Percentiles rank a stretch among this genome's conserved stretches.
Conservation (phyloP, 768 basidiomycete genomes). For the Candolleomyces efflorescens region DNA sequence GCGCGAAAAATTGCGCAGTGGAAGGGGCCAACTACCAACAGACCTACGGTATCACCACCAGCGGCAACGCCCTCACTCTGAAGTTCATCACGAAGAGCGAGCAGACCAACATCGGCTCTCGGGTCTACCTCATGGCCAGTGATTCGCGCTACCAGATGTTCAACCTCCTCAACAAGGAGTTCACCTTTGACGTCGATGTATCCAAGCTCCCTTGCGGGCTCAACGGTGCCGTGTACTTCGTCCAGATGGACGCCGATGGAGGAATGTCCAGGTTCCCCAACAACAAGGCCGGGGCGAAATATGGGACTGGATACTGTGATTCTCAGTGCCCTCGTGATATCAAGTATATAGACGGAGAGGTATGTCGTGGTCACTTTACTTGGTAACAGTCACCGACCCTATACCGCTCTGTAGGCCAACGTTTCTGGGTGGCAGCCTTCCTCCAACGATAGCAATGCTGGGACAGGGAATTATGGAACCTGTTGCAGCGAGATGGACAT, state of each 20-base stretch:
- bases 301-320: slow-evolving; percentile 65
- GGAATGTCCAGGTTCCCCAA: slow-evolving; percentile 39
- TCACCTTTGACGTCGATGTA: slow-evolving; percentile 58
- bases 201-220: slow-evolving; percentile 55
- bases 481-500: slow-evolving; percentile 46
- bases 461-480: slow-evolving; percentile 19
- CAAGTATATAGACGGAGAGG: slow-evolving; percentile 60
- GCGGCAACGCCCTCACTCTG: slow-evolving; percentile 42
- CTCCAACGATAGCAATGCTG: slow-evolving; percentile 20
- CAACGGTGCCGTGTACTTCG: slow-evolving; percentile 60
- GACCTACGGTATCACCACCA: slow-evolving; percentile 48
- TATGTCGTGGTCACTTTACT: slow-evolving; percentile 16
- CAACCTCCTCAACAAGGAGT: slow-evolving; percentile 52
- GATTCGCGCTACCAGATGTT: slow-evolving; percentile 42
- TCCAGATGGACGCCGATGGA: slow-evolving; percentile 57
- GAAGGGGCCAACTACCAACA: slow-evolving; percentile 45
- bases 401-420: slow-evolving; percentile 34
- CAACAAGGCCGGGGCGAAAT: slow-evolving; percentile 54
- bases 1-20: slow-evolving; percentile 40
- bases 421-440: slow-evolving; percentile 26
- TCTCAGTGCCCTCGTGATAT: slow-evolving; percentile 59
- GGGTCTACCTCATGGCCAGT: slow-evolving; percentile 47
- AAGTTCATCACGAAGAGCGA: slow-evolving; percentile 40
- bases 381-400: background rate
- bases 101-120: slow-evolving; percentile 37